Evolutionary conservation across 1,284 basidiomycete species (phyloP).

Genomic region (Ustilago vetiveriae): DNA sequence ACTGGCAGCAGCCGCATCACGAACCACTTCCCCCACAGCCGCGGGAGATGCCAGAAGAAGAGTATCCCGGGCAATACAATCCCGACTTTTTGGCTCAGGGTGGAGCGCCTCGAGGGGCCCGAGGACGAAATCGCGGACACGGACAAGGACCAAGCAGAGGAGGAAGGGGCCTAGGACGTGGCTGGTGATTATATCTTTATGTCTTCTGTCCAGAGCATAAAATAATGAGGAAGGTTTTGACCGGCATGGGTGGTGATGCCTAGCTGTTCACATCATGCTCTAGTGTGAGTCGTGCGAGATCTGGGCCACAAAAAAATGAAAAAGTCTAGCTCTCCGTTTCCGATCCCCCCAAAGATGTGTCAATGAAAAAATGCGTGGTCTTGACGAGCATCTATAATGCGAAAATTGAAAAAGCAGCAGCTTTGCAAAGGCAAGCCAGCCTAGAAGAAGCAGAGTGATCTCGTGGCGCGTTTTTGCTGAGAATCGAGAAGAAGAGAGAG

Average conservation of each 20-base stretch:
- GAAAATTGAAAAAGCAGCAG: no score
- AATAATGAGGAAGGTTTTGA: no score
- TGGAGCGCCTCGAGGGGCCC: constrained; percentile 9
- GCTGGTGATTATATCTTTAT: no score
- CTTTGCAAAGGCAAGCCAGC: no score
- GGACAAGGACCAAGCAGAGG: constrained; percentile 15
- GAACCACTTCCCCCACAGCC: constrained; percentile 9
- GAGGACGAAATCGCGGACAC: constrained; percentile 9
- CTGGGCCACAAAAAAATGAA: no score
- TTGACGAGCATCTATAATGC: no score
- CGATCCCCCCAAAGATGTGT: no score
- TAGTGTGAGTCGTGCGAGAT: constrained; percentile 1
- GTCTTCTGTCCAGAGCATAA: no score
- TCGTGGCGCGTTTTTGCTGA: constrained; percentile 28
- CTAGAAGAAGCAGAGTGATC: constrained; percentile 24
- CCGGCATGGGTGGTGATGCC: constrained; percentile 5
- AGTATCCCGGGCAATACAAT: constrained; percentile 47
- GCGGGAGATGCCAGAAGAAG: constrained; percentile 40
- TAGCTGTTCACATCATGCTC: neutral
- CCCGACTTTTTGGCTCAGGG: constrained; percentile 36
- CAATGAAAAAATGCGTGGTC: no score
- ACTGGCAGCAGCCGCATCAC: constrained; percentile 9
- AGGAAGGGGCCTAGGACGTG: constrained; percentile 16
- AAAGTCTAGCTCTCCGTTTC: no score
- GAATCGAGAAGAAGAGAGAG: neutral